Evolutionary conservation across 352 stramenopile genomes (phyloP).

Genomic region (Phytophthora multivora): DNA sequence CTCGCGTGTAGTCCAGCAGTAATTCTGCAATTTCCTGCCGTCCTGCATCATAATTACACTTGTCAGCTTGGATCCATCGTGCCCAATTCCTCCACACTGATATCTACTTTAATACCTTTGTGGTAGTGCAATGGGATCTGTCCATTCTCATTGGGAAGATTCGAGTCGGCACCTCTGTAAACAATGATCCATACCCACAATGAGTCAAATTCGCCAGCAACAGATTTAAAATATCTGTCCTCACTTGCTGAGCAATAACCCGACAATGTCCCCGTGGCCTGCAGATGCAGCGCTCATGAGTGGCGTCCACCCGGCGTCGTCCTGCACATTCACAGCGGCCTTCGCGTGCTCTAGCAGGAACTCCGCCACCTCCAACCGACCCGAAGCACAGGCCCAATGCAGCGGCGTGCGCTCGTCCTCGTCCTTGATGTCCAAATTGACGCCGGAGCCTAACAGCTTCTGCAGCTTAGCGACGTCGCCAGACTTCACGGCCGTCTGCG

Average conservation of each 20-base stretch:
- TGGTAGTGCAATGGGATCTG: slow-evolving; percentile 81
- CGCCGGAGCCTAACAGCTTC: slow-evolving; percentile 34
- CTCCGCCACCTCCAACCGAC: slow-evolving; percentile 58
- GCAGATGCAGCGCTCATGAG: slow-evolving; percentile 78
- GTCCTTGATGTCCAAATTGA: slow-evolving; percentile 57
- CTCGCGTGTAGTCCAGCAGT: slow-evolving; percentile 66
- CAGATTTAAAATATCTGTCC: background rate
- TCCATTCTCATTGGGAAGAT: slow-evolving; percentile 72
- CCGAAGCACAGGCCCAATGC: slow-evolving; percentile 64
- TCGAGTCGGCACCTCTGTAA: slow-evolving; percentile 55
- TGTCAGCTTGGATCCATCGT: background rate
- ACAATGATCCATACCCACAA: background rate
- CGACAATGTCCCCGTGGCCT: slow-evolving; percentile 60
- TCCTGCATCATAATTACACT: slow-evolving; percentile 28
- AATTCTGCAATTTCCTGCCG: slow-evolving; percentile 70
- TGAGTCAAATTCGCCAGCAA: too few relatives aligned
- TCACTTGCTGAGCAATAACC: slow-evolving; percentile 63
- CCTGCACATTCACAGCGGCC: slow-evolving; percentile 62
- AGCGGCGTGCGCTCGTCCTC: slow-evolving; percentile 75
- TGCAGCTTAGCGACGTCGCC: slow-evolving; percentile 39
- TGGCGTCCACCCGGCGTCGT: slow-evolving; percentile 77
- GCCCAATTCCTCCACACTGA: background rate
- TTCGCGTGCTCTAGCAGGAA: slow-evolving; percentile 50
- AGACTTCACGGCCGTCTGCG: slow-evolving; percentile 31
- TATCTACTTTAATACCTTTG: slow-evolving; percentile 39